Evolutionary conservation across 176 grass and related monocot species (phyloP).

Genomic region (Hordeum marinum): DNA sequence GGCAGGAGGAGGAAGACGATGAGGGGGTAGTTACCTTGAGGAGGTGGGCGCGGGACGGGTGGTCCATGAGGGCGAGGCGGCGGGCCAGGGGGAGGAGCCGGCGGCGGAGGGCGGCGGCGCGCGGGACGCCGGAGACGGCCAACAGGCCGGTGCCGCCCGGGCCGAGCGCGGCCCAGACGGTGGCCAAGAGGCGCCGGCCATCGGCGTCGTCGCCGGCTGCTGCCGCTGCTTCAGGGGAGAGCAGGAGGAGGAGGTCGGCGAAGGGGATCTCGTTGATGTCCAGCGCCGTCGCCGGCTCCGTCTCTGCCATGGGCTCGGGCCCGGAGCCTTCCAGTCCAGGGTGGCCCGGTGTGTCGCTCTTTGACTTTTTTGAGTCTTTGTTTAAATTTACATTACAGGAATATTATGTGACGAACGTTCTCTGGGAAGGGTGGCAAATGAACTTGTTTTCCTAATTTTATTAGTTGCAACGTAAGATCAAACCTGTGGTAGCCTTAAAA

Average conservation of each 20-base stretch:
- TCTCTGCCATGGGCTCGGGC: constrained; percentile 7
- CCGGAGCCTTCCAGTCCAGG: not conserved
- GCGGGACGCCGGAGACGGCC: constrained; percentile 42
- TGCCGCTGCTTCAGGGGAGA: not conserved
- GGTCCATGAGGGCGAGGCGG: constrained; percentile 57
- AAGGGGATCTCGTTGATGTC: constrained; percentile 56
- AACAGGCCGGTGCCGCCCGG: constrained; percentile 55
- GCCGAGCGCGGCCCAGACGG: constrained; percentile 45
- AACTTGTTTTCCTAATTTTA: too few relatives aligned
- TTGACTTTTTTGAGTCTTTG: not conserved
- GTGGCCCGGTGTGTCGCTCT: too few relatives aligned
- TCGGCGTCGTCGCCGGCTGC: not conserved
- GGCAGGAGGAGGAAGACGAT: too few relatives aligned
- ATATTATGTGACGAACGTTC: too few relatives aligned
- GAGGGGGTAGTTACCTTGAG: constrained; percentile 67
- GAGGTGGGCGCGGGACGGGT: constrained; percentile 37
- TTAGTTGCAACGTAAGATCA: too few relatives aligned
- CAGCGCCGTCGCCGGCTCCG: constrained; percentile 11
- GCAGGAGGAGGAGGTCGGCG: constrained; percentile 48
- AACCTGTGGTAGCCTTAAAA: too few relatives aligned
- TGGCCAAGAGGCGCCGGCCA: not conserved
- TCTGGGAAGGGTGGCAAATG: too few relatives aligned
- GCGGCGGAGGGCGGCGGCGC: constrained; percentile 35
- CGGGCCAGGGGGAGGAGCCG: constrained; percentile 63
- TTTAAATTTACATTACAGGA: too few relatives aligned